Percentiles rank a stretch among this genome's conserved stretches.
Conservation (phyloP, 768 basidiomycete species). For the Xanthoconium purpureum region DNA sequence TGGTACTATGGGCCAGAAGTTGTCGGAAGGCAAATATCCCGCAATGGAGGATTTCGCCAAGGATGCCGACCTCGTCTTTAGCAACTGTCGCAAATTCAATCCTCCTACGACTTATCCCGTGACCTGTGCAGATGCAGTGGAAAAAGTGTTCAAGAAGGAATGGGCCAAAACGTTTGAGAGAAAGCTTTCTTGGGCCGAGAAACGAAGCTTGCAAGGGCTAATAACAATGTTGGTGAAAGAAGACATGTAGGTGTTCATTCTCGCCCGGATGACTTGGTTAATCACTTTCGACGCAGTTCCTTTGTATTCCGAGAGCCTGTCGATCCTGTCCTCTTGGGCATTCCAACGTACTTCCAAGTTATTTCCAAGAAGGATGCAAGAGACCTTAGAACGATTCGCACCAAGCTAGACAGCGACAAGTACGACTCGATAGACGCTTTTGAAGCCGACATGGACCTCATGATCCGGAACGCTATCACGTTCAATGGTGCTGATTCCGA, state of each 20-base stretch:
- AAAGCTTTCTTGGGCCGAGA: conserved; percentile 76
- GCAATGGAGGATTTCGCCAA: conserved; percentile 80
- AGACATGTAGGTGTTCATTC: conserved; percentile 47
- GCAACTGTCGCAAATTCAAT: conserved; percentile 92
- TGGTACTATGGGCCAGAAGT: conserved; percentile 69
- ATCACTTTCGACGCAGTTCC: conserved; percentile 41
- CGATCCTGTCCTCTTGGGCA: conserved; percentile 78
- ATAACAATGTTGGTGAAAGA: conserved; percentile 71
- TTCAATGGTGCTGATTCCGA: conserved; percentile 86
- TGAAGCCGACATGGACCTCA: conserved; percentile 81
- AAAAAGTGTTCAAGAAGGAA: conserved; percentile 76
- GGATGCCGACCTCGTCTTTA: conserved; percentile 80
- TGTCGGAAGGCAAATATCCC: conserved; percentile 63
- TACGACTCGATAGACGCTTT: conserved; percentile 77
- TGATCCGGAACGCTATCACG: conserved; percentile 82
- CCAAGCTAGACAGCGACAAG: conserved; percentile 77
- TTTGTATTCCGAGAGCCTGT: conserved; percentile 83
- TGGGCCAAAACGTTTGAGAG: conserved; percentile 76
- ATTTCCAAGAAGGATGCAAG: conserved; percentile 84
- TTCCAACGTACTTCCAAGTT: conserved; percentile 86
- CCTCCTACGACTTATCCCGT: conserved; percentile 74
- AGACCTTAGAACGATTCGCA: conserved; percentile 78
- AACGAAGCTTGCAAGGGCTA: conserved; percentile 68
- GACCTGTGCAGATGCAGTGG: conserved; percentile 67
- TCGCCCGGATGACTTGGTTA: background rate